These are phyloP conservation scores for Aspergillus fischeri DNA, from an alignment of 2,329 filamentous ascomycete genomes.

Conservation along the genomic window DNA sequence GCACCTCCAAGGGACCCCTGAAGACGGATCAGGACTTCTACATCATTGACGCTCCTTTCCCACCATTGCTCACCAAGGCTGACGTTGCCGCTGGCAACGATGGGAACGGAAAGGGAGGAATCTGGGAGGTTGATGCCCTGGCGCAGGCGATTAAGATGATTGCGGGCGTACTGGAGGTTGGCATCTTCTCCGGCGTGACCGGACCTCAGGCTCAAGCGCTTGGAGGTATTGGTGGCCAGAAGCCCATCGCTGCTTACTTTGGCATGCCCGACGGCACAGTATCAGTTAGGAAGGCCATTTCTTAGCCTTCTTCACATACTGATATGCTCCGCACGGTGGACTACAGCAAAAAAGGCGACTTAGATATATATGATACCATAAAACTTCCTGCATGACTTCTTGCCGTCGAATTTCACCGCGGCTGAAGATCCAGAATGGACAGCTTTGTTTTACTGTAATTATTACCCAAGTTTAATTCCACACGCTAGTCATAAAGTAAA, in stretches of 20 bases:
- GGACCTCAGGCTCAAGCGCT: slow-evolving; percentile 64
- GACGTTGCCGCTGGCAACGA: slow-evolving; percentile 49
- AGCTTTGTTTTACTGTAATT: neutral
- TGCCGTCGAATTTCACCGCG: neutral
- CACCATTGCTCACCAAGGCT: slow-evolving; percentile 62
- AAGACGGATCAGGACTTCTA: slow-evolving; percentile 83
- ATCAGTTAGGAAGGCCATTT: slow-evolving; percentile 47
- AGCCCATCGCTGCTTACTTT: slow-evolving; percentile 92
- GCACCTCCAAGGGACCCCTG: slow-evolving; percentile 73
- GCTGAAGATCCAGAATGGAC: neutral
- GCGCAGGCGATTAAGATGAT: slow-evolving; percentile 73
- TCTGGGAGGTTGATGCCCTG: slow-evolving; percentile 76
- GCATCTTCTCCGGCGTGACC: slow-evolving; percentile 80
- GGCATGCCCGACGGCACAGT: slow-evolving; percentile 76
- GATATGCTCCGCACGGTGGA: neutral
- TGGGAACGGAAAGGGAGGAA: slow-evolving; percentile 58
- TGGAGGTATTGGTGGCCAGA: slow-evolving; percentile 69
- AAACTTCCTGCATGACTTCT: neutral
- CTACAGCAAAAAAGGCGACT: neutral
- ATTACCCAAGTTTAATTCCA: neutral
- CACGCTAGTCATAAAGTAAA: neutral
- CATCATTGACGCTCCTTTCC: slow-evolving; percentile 90
- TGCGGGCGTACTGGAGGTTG: slow-evolving; percentile 85
- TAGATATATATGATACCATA: slow-evolving; percentile 16
- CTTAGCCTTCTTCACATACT: slow-evolving; percentile 5